Percentiles rank a stretch among this genome's conserved stretches.
These are phyloP conservation scores for Juncus effusus DNA, from an alignment of 176 grass and related monocot genomes.

Conservation along the genomic window DNA sequence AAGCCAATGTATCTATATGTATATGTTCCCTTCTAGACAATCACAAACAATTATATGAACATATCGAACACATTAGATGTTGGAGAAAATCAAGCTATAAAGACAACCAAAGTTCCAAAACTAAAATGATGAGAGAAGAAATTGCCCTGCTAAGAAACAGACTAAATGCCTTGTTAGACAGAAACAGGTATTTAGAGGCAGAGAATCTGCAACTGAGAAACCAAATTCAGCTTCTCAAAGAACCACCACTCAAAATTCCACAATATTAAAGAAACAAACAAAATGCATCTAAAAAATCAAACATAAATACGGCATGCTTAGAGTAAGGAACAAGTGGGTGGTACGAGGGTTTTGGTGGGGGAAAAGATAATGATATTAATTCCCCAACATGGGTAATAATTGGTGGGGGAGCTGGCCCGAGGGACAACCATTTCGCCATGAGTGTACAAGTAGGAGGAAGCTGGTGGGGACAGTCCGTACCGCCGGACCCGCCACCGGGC, in stretches of 20 bases:
- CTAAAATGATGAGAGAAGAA: constrained; percentile 54
- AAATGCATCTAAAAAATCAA: too few species aligned
- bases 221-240: constrained; percentile 56
- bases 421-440: background rate
- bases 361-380: too few species aligned
- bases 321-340: too few species aligned
- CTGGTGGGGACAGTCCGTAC: constrained; percentile 1
- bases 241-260: constrained; percentile 52
- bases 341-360: too few species aligned
- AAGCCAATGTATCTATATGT: constrained; percentile 28
- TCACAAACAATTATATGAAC: background rate
- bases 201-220: constrained; percentile 84
- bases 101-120: too few species aligned
- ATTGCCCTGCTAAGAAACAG: constrained; percentile 58
- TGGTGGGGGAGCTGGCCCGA: background rate
- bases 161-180: constrained; percentile 59
- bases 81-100: constrained; percentile 31
- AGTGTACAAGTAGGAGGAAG: background rate
- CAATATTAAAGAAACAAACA: too few species aligned
- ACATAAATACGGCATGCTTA: too few species aligned
- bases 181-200: constrained; percentile 63
- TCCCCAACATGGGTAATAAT: background rate
- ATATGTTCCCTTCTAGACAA: background rate
- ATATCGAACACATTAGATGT: constrained; percentile 32
- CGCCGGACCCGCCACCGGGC: background rate